Percentiles rank a stretch among this genome's conserved stretches.
Conservation (phyloP, 2,329 filamentous ascomycete species). For the Calonectria fujianensis region DNA sequence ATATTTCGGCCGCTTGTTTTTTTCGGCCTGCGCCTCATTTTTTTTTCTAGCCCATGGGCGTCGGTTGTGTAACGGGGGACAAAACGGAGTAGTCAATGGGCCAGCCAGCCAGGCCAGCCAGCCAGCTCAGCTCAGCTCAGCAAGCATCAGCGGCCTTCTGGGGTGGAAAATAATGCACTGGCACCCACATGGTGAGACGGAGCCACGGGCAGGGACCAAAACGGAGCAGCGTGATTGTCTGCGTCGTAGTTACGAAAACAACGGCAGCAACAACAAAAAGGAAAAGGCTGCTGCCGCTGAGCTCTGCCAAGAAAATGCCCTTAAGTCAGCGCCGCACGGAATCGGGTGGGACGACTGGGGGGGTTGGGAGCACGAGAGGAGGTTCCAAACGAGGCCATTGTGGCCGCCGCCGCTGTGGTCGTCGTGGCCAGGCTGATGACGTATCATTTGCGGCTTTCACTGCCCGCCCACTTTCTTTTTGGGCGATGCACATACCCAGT, state of each 20-base stretch:
- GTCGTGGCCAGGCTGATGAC: constrained; percentile 35
- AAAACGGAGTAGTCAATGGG: background rate
- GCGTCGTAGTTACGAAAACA: constrained; percentile 12
- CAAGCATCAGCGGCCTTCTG: constrained; percentile 39
- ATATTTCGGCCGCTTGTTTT: constrained; percentile 8
- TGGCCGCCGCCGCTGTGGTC: background rate
- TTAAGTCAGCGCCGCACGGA: constrained; percentile 1
- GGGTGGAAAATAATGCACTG: constrained; percentile 19
- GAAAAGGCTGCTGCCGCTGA: background rate
- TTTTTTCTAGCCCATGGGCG: background rate
- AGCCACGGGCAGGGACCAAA: background rate
- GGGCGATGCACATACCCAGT: background rate
- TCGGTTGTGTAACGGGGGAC: background rate
- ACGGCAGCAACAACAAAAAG: background rate
- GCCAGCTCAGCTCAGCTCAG: constrained; percentile 35
- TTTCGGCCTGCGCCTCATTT: constrained; percentile 24
- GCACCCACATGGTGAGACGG: constrained; percentile 27
- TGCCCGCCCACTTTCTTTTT: constrained; percentile 17
- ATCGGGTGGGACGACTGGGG: constrained; percentile 2
- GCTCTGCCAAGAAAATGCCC: background rate
- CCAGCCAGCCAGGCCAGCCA: background rate
- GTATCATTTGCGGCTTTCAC: constrained; percentile 31
- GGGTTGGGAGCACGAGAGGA: background rate
- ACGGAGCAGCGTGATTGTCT: constrained; percentile 10
- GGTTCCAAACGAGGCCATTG: constrained; percentile 18